Base-by-base conservation (phyloP, 2,329 filamentous ascomycete species). In the Fusarium secorum region DNA sequence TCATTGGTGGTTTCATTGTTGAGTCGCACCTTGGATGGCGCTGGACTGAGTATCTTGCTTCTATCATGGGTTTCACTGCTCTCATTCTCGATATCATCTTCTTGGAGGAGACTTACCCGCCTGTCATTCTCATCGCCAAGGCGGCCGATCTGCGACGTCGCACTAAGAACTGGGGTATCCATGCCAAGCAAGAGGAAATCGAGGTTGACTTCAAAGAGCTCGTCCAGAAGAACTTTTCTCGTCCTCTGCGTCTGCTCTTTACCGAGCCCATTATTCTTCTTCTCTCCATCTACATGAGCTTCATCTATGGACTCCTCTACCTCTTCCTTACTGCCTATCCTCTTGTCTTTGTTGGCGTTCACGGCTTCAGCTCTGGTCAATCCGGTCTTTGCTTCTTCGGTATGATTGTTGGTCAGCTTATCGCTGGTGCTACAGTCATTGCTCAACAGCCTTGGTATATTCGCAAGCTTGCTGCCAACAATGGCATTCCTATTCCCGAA, bases 321-420 rank as follows among this genome's bases (percentile, higher is more conserved):
- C 89, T 95, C 30, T 96, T 96, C 83, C 85, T 97, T 56, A 95
- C 93, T 1, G 92, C 93, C 2, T 97, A 97, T 74, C 91, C 92
- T 1, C 87, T 96, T 46, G 91, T 97, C 51, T 97, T 96, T 81
- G 84, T 91, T 67, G 84, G 85, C 32, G 85, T 94, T 8, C 91
- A 97, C 79, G 86, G 87, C 71, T 91, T 95, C 83, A 88, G 82
- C 36, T 76, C 85, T 3, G 94, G 94, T 61, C 81, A 93, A 22
- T 87, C 90, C 7, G 94, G 94, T 4, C 85, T 97, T 9, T 90
- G 93, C 9, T 97, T 94, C 79, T 93, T 97, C 74, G 94, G 94
- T 59, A 93, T 97, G 90, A 88, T 96, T 55, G 75, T 85, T 13
- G 93, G 93, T 49, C 88, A 94, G 77, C 67, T 95, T 20, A 80